Evolutionary conservation across 2,329 filamentous ascomycete genomes (phyloP), one percentile per base, ranked within the genome.

Genomic region (Colletotrichum sp.): DNA sequence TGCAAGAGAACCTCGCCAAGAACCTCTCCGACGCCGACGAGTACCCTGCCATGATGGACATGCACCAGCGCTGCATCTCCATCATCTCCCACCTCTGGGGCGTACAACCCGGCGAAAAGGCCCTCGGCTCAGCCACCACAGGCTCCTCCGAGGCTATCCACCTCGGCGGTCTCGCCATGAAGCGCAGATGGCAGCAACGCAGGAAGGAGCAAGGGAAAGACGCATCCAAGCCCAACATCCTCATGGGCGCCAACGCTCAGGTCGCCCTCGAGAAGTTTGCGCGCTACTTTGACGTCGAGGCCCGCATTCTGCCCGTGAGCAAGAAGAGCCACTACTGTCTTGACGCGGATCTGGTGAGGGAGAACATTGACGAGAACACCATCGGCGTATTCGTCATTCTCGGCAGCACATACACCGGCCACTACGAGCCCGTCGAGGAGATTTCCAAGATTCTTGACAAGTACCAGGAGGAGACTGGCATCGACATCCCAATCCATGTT

Each of bases 351-450:
- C 83, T 92, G 30, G 91, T 94, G 1, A 91, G 89, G 79, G 82
- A 94, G 79, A 93, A 93, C 77, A 88, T 95, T 39, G 93, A 95
- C 76, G 93, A 95, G 83, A 95, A 95, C 78, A 95, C 93, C 0
- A 94, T 95, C 78, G 93, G 93, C n/a, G 86, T 95, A 1, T 95
- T 94, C 79, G 91, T 93, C 1, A 95, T 95, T 69, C 80, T 95
- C 7, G 93, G 93, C 5, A 92, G 89, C 66, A 95, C 93, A 0
- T 95, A 95, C 78, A 95, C 93, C 0, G 93, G 93, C 0, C 92
- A 95, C 80, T 95, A 93, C 77, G 93, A 95, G 82, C 92, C 93
- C 0, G 93, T 95, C 0, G 91, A 94, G 81, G 91, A 92, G 79
- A 89, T 95, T 25, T 91, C 90, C 25, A 88, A 91, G 22, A 89